Percentiles rank a stretch among this genome's conserved stretches.
These are phyloP conservation scores for Solanum chaucha DNA, from an alignment of 257 asterid species.

Conservation along the genomic window DNA sequence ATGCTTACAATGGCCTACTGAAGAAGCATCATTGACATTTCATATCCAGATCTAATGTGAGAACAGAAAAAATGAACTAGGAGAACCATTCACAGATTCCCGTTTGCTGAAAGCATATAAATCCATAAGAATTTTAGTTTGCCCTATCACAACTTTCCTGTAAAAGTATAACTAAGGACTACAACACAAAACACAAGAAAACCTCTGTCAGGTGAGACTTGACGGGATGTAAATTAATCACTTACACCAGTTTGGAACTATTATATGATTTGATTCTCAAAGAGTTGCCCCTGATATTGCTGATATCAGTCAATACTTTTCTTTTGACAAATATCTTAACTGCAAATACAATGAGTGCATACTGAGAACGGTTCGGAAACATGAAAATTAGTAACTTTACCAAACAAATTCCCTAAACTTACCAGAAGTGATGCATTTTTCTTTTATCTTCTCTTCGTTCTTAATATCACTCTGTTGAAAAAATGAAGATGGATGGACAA, in stretches of 20 bases:
- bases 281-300: constrained; percentile 48
- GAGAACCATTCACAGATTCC: background rate
- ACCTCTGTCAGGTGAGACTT: background rate
- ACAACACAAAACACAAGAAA: background rate
- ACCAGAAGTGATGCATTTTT: constrained; percentile 32
- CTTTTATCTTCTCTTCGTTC: constrained; percentile 38
- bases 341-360: constrained; percentile 16
- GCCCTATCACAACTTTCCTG: background rate
- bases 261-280: constrained; percentile 28
- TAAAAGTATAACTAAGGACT: background rate
- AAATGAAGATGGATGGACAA: constrained; percentile 3
- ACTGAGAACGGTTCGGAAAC: background rate
- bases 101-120: background rate
- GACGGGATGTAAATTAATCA: constrained; percentile 2
- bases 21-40: background rate
- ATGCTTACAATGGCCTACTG: background rate
- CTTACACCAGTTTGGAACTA: constrained; percentile 42
- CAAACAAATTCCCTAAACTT: constrained; percentile 9
- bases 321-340: constrained; percentile 47
- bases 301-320: constrained; percentile 70
- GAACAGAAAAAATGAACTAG: background rate
- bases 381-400: background rate
- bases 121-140: background rate
- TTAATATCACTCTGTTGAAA: constrained; percentile 30
- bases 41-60: background rate